phyloP scores from a whole-genome alignment of 257 asterid species.

The Cruciata laevipes region DNA sequence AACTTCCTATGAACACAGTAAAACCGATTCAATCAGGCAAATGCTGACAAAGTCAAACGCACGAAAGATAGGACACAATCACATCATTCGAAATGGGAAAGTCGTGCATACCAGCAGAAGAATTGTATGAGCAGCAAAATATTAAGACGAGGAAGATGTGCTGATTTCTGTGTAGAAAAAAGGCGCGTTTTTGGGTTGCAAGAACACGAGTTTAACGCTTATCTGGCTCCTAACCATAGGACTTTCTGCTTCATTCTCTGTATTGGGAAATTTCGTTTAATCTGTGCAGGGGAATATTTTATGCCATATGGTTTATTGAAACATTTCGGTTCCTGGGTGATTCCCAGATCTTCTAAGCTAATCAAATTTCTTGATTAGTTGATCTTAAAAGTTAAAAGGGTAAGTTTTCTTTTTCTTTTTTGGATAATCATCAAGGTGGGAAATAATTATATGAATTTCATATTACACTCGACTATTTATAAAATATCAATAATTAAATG shows the following conservation, averaged over 20 bases:
- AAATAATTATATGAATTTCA: too few species aligned
- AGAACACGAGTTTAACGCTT: background rate
- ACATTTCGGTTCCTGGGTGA: background rate
- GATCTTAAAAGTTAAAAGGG: background rate
- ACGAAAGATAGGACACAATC: background rate
- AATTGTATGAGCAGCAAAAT: background rate
- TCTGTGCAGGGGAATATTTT: background rate
- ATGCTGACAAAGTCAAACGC: background rate
- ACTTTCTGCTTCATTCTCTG: background rate
- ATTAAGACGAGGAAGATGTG: background rate
- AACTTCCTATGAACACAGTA: background rate
- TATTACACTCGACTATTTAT: too few species aligned
- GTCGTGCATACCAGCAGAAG: background rate
- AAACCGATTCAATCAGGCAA: background rate
- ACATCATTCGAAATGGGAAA: background rate
- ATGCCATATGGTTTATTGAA: background rate
- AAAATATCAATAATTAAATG: too few species aligned
- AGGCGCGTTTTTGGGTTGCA: conserved; percentile 2
- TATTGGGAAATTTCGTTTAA: background rate
- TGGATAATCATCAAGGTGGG: too few species aligned
- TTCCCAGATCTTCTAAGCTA: conserved; percentile 9
- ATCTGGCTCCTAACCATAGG: background rate
- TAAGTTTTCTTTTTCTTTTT: too few species aligned
- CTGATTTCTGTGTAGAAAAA: background rate
- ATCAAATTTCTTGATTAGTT: background rate